Percentiles rank a stretch among this genome's conserved stretches.
Conservation (phyloP, 352 stramenopile species). For the Phytophthora multivora region DNA sequence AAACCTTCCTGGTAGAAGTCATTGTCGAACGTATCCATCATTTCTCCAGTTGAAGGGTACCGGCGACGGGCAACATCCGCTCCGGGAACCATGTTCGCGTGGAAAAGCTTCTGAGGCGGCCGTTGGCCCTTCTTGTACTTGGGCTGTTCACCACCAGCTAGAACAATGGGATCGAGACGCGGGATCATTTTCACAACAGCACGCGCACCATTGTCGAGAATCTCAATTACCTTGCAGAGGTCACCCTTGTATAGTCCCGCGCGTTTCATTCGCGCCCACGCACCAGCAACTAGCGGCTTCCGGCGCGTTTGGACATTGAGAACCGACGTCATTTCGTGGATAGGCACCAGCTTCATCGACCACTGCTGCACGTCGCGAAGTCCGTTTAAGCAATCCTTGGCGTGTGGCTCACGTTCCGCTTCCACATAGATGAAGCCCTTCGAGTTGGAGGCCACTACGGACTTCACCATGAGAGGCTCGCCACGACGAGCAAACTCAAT, state of each 20-base stretch:
- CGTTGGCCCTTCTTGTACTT: constrained; percentile 92
- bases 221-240: constrained; percentile 87
- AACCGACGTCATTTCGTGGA: constrained; percentile 92
- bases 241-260: constrained; percentile 89
- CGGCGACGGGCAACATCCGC: constrained; percentile 70
- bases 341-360: constrained; percentile 89
- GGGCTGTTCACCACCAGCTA: constrained; percentile 73
- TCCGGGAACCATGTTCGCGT: constrained; percentile 66
- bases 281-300: constrained; percentile 78
- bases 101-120: constrained; percentile 87
- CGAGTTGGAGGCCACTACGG: constrained; percentile 84
- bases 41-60: constrained; percentile 74
- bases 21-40: constrained; percentile 90
- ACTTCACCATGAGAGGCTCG: constrained; percentile 86
- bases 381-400: constrained; percentile 84
- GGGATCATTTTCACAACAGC: constrained; percentile 89
- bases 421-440: constrained; percentile 92
- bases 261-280: constrained; percentile 88
- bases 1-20: constrained; percentile 91
- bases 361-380: constrained; percentile 86
- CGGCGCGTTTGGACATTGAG: constrained; percentile 85
- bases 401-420: constrained; percentile 84
- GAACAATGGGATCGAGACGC: constrained; percentile 75
- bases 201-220: constrained; percentile 83
- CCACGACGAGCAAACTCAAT: constrained; percentile 84